Base-by-base conservation (phyloP, 2,329 filamentous ascomycete genomes). In the Calonectria pteridis region DNA sequence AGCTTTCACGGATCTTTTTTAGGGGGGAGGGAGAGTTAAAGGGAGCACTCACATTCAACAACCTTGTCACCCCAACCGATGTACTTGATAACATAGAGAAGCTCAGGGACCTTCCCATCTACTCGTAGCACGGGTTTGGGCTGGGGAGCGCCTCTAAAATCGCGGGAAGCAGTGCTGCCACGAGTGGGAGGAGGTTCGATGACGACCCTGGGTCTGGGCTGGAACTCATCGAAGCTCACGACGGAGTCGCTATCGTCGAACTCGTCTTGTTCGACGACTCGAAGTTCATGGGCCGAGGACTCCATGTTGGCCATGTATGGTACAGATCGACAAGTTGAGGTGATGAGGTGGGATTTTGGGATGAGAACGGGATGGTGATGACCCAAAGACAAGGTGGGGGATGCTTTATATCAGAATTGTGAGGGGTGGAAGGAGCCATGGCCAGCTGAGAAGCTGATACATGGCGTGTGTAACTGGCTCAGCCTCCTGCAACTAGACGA, bases 51-150 rank as follows among this genome's bases (percentile, higher is more conserved):
- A 86, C 86, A 76, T 66, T 86, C 83, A 31, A 86, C 75, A 23
- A 84, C 49, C 14, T 79, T 82, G 46, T 85, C 83, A 20, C 74
- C 77, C 58, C 79, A 75, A 16, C 81, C 82, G 55, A 84, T 80
- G 75, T 86, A 86, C 69, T 85, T 84, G 40, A 88, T 79, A 4
- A 86, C 81, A 73, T 88, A 86, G 58, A 85, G 81, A 18, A 88
- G 79, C 50, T 87, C 84, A 3, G 86, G 85, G 10, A 84, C 81
- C n/a, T 84, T 84, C 71, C 82, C 82, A n/a, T 83, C 78, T 28
- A 83, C 73, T 71, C 77, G 80, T 35, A 82, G 75, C 11, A 71
- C 62, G 18, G 73, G 65, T 58, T 69, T 72, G 13, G 64, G 55
- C 7, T 14, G 20, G 50, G 71, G 53, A 37, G 33, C 62, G 23